These are phyloP conservation scores for Bryoglossum gracile DNA, from an alignment of 495 filamentous ascomycete genomes.

Conservation along the genomic window DNA sequence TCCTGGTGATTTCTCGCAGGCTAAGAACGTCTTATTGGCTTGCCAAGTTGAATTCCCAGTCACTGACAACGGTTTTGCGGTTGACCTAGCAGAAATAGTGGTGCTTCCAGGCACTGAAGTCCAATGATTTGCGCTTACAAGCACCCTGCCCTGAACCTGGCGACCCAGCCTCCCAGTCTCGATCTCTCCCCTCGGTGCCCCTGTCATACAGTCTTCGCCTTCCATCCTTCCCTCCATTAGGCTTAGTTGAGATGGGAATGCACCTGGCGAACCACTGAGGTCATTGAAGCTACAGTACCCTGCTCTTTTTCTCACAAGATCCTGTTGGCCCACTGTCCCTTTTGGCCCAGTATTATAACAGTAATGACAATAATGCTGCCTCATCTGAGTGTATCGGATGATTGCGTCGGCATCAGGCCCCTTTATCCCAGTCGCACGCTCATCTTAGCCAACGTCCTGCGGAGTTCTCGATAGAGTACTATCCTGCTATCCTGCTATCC, in stretches of 20 bases:
- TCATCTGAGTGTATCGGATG: conserved; percentile 27
- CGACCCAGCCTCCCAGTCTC: conserved; percentile 14
- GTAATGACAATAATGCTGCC: too few relatives aligned
- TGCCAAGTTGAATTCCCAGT: conserved; percentile 8
- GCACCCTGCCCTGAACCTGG: too few relatives aligned
- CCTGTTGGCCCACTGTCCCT: conserved; percentile 17
- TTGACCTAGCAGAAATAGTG: conserved; percentile 20
- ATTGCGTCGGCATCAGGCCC: conserved; percentile 18
- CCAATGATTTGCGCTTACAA: conserved; percentile 24
- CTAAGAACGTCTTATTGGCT: conserved; percentile 12
- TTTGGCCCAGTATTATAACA: too few relatives aligned
- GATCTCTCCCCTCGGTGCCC: conserved; percentile 21
- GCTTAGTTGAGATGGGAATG: conserved; percentile 20
- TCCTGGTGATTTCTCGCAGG: neutral
- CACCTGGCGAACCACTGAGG: conserved; percentile 18
- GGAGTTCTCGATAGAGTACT: conserved; percentile 21
- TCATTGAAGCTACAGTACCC: too few relatives aligned
- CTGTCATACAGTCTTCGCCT: conserved; percentile 8
- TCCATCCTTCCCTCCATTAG: conserved; percentile 12
- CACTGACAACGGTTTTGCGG: conserved; percentile 24
- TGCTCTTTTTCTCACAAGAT: conserved; percentile 13
- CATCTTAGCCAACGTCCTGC: conserved; percentile 22
- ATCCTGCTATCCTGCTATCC: conserved; percentile 10
- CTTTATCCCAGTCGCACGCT: conserved; percentile 20
- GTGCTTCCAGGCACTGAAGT: conserved; percentile 9